Percentiles rank a stretch among this genome's conserved stretches.
These are phyloP conservation scores for Fusarium aywerte DNA, from an alignment of 2,329 filamentous ascomycete species.

Conservation along the genomic window DNA sequence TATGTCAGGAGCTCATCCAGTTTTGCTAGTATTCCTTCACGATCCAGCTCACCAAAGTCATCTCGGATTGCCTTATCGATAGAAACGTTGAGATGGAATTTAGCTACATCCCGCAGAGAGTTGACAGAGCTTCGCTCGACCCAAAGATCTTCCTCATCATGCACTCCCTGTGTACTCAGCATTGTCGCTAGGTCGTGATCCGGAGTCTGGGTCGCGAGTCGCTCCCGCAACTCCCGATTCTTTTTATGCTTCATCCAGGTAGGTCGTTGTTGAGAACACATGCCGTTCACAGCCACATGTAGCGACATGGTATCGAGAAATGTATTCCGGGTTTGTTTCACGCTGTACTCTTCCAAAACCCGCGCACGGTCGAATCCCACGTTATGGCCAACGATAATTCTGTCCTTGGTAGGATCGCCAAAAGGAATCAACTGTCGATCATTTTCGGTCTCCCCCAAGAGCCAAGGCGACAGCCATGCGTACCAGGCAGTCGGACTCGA, in stretches of 20 bases:
- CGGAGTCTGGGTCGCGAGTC: conserved; percentile 76
- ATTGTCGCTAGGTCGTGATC: conserved; percentile 77
- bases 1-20: conserved; percentile 90
- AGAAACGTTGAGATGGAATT: conserved; percentile 91
- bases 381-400: conserved; percentile 93
- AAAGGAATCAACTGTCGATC: conserved; percentile 87
- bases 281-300: conserved; percentile 97
- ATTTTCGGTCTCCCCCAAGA: conserved; percentile 82
- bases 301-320: conserved; percentile 99
- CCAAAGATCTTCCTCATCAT: conserved; percentile 96
- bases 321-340: conserved; percentile 83
- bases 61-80: conserved; percentile 92
- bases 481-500: conserved; percentile 93
- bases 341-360: conserved; percentile 86
- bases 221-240: conserved; percentile 83
- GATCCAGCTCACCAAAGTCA: conserved; percentile 84
- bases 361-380: conserved; percentile 94
- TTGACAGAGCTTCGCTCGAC: conserved; percentile 95
- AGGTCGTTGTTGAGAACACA: conserved; percentile 96
- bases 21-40: conserved; percentile 73
- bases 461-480: conserved; percentile 95
- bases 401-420: conserved; percentile 76
- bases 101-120: conserved; percentile 92
- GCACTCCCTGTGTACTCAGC: conserved; percentile 73
- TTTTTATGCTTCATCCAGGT: conserved; percentile 99